These are phyloP conservation scores for Rhizopogon vinicolor DNA, from an alignment of 768 basidiomycete species.

Conservation along the genomic window DNA sequence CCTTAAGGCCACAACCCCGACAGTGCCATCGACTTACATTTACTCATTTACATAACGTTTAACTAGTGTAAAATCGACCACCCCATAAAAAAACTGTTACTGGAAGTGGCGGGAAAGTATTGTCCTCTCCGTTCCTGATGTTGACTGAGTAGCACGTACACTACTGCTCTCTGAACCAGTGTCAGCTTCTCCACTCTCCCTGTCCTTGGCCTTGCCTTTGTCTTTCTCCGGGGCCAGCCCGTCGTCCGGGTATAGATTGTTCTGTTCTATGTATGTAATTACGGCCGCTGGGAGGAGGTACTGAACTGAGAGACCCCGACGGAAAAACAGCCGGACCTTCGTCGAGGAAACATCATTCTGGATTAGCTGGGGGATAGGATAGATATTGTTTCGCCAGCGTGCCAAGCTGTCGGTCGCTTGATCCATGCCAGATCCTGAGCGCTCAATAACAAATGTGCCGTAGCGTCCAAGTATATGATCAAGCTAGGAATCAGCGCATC, in stretches of 20 bases:
- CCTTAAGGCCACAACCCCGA: no score
- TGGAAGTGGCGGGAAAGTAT: no score
- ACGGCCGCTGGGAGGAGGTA: conserved; percentile 91
- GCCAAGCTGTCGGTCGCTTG: conserved; percentile 73
- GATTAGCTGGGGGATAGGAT: conserved; percentile 89
- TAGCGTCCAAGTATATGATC: conserved; percentile 95
- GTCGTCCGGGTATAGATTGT: conserved; percentile 74
- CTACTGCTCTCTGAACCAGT: no score
- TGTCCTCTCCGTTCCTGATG: no score
- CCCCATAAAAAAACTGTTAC: no score
- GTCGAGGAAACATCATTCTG: conserved; percentile 98
- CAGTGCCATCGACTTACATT: no score
- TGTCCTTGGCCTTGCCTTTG: conserved; percentile 35
- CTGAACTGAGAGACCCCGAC: conserved; percentile 76
- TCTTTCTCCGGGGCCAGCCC: conserved; percentile 29
- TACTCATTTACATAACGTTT: no score
- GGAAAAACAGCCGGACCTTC: conserved; percentile 79
- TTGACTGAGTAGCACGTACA: no score
- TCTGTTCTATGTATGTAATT: conserved; percentile 89
- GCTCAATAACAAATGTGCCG: conserved; percentile 92
- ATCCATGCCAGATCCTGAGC: conserved; percentile 89
- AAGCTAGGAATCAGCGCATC: conserved; percentile 46
- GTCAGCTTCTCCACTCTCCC: conserved; percentile 14
- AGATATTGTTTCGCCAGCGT: conserved; percentile 78
- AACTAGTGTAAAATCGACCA: no score